Evolutionary conservation across 768 basidiomycete species (phyloP).

Genomic region (Serpula lacrymans): DNA sequence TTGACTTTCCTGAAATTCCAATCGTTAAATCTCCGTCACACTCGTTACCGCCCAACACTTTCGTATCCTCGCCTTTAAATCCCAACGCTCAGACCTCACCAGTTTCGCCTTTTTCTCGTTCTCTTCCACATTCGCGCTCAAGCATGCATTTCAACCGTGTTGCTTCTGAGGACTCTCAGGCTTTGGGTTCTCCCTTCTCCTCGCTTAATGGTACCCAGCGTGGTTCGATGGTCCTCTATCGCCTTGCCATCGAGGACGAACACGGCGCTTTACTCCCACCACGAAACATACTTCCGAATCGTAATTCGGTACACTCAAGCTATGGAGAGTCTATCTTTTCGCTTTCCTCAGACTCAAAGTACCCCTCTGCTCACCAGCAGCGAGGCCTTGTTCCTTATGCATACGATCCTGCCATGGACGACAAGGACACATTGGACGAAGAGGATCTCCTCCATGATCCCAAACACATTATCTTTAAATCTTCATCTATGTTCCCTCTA

Average conservation of each 20-base stretch:
- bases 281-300: slow-evolving; percentile 14
- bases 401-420: slow-evolving; percentile 63
- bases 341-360: slow-evolving; percentile 59
- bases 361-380: slow-evolving; percentile 41
- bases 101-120: slow-evolving; percentile 22
- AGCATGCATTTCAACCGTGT: slow-evolving; percentile 42
- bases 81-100: slow-evolving; percentile 29
- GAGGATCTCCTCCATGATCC: slow-evolving; percentile 78
- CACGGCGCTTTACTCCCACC: slow-evolving; percentile 34
- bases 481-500: slow-evolving; percentile 23
- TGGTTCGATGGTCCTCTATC: slow-evolving; percentile 68
- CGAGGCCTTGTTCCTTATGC: slow-evolving; percentile 60
- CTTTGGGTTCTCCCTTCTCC: slow-evolving; percentile 28
- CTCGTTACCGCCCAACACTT: slow-evolving; percentile 24
- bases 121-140: slow-evolving; percentile 37
- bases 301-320: slow-evolving; percentile 47
- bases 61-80: slow-evolving; percentile 53
- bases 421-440: slow-evolving; percentile 55
- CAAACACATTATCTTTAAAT: slow-evolving; percentile 26
- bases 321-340: slow-evolving; percentile 50
- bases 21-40: slow-evolving; percentile 20
- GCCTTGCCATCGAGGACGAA: slow-evolving; percentile 41
- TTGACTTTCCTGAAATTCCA: slow-evolving; percentile 24
- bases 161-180: slow-evolving; percentile 43
- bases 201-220: slow-evolving; percentile 24